Base-by-base conservation (phyloP, 2,329 filamentous ascomycete genomes). In the Aspergillus uvarum region DNA sequence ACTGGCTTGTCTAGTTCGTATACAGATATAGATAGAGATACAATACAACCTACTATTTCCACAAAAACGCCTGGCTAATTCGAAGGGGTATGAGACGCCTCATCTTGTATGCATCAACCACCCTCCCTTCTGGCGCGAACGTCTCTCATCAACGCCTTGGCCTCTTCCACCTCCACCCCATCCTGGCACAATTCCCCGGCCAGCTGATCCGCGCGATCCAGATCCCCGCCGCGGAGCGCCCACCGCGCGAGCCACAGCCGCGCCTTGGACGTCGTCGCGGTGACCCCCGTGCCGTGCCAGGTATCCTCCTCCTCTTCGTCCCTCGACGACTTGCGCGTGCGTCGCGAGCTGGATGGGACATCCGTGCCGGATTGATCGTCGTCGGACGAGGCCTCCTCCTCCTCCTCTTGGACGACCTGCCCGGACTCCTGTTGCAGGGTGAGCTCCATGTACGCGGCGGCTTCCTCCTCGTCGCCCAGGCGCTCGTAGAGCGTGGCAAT, bases 101-200 rank as follows among this genome's bases (percentile, higher is more conserved):
- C 1, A 8, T 8, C 50, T 5, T 11, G 24, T 29, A 21, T 26
- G 32, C 60, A 69, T 29, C 55, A 63, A 49, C 60, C 65, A 3
- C 64, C 74, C 31, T 91, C 89, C 76, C 92, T 83, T 65, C 90
- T 85, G 4, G 89, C 89, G 67, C 93, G 84, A 12, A 96, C 88
- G 75, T 98, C 94, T 62, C 92, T 85, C 63, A 96, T 90, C 67
- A 98, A 80, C 3, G 92, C 92, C 78, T 98, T 98, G 29, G 95
- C 95, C 76, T 99, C 95, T 74, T 99, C 95, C 2, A 98, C 92
- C 76, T 98, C 95, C 26, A 96, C 88, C 0, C 95, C 95, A 76
- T 99, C 95, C 76, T 97, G 92, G 73, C 93, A 97, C 50, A 99
- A 80, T 77, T 99, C 95, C 62, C 89, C 92, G 0, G 92, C 93